Evolutionary conservation across 164 flowering plant species (phyloP).

Genomic region (Piper longum): DNA sequence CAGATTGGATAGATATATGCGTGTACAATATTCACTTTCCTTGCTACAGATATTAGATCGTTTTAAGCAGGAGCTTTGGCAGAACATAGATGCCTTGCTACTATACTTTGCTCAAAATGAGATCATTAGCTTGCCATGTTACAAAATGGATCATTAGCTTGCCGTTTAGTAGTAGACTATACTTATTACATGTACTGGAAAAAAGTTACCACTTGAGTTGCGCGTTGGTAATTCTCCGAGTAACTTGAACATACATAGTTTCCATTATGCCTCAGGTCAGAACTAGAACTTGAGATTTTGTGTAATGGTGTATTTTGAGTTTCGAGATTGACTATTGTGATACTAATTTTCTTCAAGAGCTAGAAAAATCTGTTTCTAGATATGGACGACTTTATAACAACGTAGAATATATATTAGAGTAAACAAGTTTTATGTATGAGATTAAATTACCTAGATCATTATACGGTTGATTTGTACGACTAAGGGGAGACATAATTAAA

Average conservation of each 20-base stretch:
- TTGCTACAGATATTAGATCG: background rate
- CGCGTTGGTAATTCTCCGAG: background rate
- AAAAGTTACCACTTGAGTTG: background rate
- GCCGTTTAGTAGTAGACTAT: slow-evolving; percentile 2
- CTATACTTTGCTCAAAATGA: background rate
- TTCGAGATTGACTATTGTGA: too few relatives aligned
- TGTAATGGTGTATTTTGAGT: too few relatives aligned
- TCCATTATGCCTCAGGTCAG: background rate
- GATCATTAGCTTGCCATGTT: slow-evolving; percentile 2
- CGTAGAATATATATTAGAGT: too few relatives aligned
- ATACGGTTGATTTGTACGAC: too few relatives aligned
- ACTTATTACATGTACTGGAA: background rate
- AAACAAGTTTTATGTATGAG: too few relatives aligned
- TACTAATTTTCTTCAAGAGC: too few relatives aligned
- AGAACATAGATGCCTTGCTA: background rate
- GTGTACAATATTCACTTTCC: background rate
- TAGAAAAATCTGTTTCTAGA: too few relatives aligned
- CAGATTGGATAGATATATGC: background rate
- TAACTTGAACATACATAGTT: background rate
- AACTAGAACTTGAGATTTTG: too few relatives aligned
- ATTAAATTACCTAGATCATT: too few relatives aligned
- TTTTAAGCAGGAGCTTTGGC: background rate
- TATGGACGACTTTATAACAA: too few relatives aligned
- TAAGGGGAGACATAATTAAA: too few relatives aligned
- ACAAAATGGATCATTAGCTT: background rate